These are phyloP conservation scores for Talaromyces islandicus DNA, from an alignment of 2,329 filamentous ascomycete genomes.

Conservation along the genomic window DNA sequence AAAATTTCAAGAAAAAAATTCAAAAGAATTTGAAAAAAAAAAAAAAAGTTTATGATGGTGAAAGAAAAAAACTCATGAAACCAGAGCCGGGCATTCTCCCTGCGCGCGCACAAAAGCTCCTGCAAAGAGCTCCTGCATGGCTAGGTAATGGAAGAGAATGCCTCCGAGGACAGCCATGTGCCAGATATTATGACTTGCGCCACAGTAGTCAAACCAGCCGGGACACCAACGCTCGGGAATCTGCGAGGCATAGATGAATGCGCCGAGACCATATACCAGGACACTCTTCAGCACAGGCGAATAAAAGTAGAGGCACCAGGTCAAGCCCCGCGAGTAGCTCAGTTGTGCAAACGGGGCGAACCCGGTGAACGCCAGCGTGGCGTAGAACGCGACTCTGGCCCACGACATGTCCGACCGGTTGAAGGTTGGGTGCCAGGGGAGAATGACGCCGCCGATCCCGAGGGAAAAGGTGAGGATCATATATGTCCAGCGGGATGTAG, in stretches of 20 bases:
- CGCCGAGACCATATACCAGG: conserved; percentile 77
- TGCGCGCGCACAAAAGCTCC: conserved; percentile 65
- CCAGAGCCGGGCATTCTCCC: conserved; percentile 32
- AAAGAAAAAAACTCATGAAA: not conserved
- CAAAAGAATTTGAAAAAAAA: no score
- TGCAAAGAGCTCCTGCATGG: conserved; percentile 92
- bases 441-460: conserved; percentile 78
- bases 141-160: conserved; percentile 93
- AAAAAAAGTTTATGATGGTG: not conserved
- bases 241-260: conserved; percentile 83
- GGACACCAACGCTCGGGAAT: conserved; percentile 90
- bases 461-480: conserved; percentile 75
- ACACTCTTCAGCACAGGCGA: conserved; percentile 79
- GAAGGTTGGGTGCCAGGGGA: conserved; percentile 95
- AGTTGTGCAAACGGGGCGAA: conserved; percentile 86
- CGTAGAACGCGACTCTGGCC: conserved; percentile 86
- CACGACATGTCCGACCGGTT: conserved; percentile 90
- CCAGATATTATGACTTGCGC: conserved; percentile 96
- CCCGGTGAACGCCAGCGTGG: conserved; percentile 78
- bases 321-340: conserved; percentile 66
- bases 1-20: not conserved
- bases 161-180: conserved; percentile 90
- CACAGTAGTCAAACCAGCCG: conserved; percentile 90
- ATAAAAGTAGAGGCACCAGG: conserved; percentile 85
- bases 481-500: conserved; percentile 76